Evolutionary conservation across 1,139 yeast genomes (phyloP).

Genomic region (Suhomyces yuchorum): DNA sequence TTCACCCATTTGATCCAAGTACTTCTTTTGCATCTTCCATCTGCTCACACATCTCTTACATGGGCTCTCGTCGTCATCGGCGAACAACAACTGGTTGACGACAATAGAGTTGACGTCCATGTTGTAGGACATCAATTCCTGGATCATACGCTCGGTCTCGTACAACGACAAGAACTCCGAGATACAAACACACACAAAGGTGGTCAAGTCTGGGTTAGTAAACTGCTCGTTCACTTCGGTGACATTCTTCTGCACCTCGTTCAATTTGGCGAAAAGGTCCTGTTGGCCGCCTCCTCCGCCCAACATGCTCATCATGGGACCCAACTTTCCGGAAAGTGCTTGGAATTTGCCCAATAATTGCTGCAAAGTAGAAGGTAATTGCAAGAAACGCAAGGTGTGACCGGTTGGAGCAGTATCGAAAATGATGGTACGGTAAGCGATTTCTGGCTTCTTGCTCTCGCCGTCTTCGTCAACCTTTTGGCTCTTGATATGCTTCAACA

Average conservation of each 20-base stretch:
- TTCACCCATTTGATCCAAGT: slow-evolving; percentile 91
- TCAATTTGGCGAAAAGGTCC: slow-evolving; percentile 79
- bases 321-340: slow-evolving; percentile 81
- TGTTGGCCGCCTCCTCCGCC: slow-evolving; percentile 68
- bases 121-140: slow-evolving; percentile 88
- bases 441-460: slow-evolving; percentile 33
- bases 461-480: slow-evolving; percentile 50
- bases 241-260: slow-evolving; percentile 80
- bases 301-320: slow-evolving; percentile 83
- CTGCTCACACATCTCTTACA: slow-evolving; percentile 92
- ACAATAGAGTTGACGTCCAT: slow-evolving; percentile 97
- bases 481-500: slow-evolving; percentile 89
- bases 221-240: slow-evolving; percentile 90
- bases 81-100: slow-evolving; percentile 88
- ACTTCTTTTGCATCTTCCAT: slow-evolving; percentile 94
- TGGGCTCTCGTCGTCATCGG: slow-evolving; percentile 64
- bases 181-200: slow-evolving; percentile 95
- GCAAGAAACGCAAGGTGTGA: slow-evolving; percentile 91
- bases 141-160: slow-evolving; percentile 96
- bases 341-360: slow-evolving; percentile 84
- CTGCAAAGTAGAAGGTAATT: slow-evolving; percentile 88
- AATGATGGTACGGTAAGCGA: slow-evolving; percentile 79
- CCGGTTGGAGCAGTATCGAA: slow-evolving; percentile 99
- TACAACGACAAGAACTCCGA: slow-evolving; percentile 93
- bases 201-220: slow-evolving; percentile 93